Conservation (phyloP, 2,329 filamentous ascomycete genomes). For the Sarocladium kiliense region DNA sequence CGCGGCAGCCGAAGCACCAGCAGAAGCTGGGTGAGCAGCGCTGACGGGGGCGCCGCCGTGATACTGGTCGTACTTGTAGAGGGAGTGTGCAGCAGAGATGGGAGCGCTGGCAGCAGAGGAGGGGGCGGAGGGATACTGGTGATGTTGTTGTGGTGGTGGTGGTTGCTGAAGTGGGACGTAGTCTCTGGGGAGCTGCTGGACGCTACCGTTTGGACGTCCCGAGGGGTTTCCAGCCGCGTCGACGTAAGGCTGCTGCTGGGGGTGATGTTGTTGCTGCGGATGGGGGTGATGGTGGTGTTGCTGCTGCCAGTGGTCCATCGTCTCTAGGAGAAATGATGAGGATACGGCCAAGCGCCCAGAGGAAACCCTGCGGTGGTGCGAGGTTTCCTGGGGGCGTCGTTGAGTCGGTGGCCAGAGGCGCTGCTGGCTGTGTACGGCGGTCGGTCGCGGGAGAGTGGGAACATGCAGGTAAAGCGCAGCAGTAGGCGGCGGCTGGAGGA, state of each 20-base stretch:
- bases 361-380: constrained; percentile 4
- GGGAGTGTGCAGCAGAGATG: constrained; percentile 36
- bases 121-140: not conserved
- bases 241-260: constrained; percentile 58
- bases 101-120: constrained; percentile 12
- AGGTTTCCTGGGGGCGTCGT: constrained; percentile 2
- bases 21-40: constrained; percentile 24
- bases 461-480: not conserved
- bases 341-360: not conserved
- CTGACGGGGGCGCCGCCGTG: constrained; percentile 36
- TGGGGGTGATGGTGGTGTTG: constrained; percentile 33
- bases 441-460: constrained; percentile 1
- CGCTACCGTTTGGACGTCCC: constrained; percentile 56
- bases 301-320: constrained; percentile 46
- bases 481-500: not conserved
- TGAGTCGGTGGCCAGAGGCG: constrained; percentile 3
- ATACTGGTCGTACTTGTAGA: constrained; percentile 66
- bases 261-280: constrained; percentile 27
- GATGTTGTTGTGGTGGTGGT: constrained; percentile 10
- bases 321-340: constrained; percentile 11
- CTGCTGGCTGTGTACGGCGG: constrained; percentile 13
- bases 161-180: constrained; percentile 35
- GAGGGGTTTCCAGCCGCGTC: constrained; percentile 55
- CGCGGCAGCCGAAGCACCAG: constrained; percentile 46
- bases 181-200: constrained; percentile 25